A percentile compares a stretch with the other conserved stretches of the same genome.
phyloP scores from a whole-genome alignment of 2,329 filamentous ascomycete genomes.

The Coleophoma eucalyptorum region DNA sequence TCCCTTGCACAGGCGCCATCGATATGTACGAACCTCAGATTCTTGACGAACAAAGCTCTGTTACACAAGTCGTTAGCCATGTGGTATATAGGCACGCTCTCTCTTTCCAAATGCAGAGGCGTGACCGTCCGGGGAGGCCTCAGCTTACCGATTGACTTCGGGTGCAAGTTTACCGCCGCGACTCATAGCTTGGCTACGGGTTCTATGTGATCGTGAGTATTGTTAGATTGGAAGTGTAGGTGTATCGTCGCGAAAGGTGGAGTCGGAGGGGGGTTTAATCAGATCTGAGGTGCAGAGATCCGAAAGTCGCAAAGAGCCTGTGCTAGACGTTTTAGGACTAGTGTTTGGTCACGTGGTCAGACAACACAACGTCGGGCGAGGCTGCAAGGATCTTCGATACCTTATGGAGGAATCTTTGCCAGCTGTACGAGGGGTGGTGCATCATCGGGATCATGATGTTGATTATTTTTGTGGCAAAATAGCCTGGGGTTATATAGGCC shows the following conservation, averaged over 20 bases:
- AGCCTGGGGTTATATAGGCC: too few species aligned
- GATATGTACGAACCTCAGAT: constrained; percentile 71
- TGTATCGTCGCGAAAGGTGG: constrained; percentile 1
- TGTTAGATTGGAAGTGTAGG: constrained; percentile 5
- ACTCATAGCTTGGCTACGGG: constrained; percentile 75
- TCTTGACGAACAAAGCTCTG: constrained; percentile 99
- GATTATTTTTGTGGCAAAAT: too few species aligned
- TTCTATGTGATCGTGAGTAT: constrained; percentile 10
- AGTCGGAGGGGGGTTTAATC: constrained; percentile 1
- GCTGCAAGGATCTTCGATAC: too few species aligned
- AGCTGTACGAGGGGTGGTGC: too few species aligned
- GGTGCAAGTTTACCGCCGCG: constrained; percentile 95
- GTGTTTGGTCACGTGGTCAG: too few species aligned
- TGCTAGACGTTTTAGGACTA: too few species aligned
- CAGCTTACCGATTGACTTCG: constrained; percentile 92
- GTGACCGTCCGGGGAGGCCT: background rate
- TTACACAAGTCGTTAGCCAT: constrained; percentile 19
- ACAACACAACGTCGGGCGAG: too few species aligned
- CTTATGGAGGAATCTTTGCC: too few species aligned
- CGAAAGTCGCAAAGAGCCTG: too few species aligned
- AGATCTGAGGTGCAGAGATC: constrained; percentile 1
- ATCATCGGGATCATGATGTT: too few species aligned
- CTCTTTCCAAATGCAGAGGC: too few species aligned
- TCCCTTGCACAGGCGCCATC: constrained; percentile 35
- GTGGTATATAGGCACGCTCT: too few species aligned